Base-by-base conservation (phyloP, 129 eudicot genomes). In the Lonicera japonica region DNA sequence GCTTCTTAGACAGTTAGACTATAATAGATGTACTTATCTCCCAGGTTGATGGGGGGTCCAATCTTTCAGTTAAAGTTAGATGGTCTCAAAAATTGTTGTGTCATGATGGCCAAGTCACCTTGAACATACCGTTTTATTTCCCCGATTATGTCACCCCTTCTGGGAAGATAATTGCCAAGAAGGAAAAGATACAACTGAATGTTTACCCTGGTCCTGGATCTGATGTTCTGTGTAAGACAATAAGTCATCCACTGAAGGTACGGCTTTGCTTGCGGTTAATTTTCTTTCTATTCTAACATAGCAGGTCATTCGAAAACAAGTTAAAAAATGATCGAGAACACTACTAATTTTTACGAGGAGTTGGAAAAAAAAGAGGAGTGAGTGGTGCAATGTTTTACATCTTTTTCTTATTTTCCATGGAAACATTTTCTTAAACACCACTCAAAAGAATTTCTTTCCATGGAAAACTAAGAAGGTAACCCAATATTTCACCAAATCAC, bases 131-230 rank as follows among this genome's bases (percentile, higher is more conserved):
- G 29, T 92, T 80, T 79, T 73, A 58, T 67, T 92, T 92, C 66
- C 96, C 99, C 1, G 96, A 82, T 65, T 92, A 73, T 68, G 96
- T 92, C 58, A 85, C 89, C 29, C 99, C 99, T 67, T 91, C 86
- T 8, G 96, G 95, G 47, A 85, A 85, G 77, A 92, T 85, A 75
- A 71, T 92, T 17, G 71, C 96, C 0, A 88, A 92, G 70, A 89
- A 77, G 64, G 95, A 92, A 71, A 92, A 82, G 70, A 80, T 92
- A 53, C 82, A 71, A 70, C 72, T 92, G 56, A 78, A 60, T 77
- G 83, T 88, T 24, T 69, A 85, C 54, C 47, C 79, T 51, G 96
- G 95, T 24, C 73, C 81, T 60, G 90, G 73, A 43, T 70, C 81
- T 64, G 87, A 88, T 71, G 70, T 92, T 34, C 54, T 80, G 61